A percentile compares a stretch with the other conserved stretches of the same genome.
phyloP scores from a whole-genome alignment of 225 moss, liverwort and hornwort species.

The Asterella californica region DNA sequence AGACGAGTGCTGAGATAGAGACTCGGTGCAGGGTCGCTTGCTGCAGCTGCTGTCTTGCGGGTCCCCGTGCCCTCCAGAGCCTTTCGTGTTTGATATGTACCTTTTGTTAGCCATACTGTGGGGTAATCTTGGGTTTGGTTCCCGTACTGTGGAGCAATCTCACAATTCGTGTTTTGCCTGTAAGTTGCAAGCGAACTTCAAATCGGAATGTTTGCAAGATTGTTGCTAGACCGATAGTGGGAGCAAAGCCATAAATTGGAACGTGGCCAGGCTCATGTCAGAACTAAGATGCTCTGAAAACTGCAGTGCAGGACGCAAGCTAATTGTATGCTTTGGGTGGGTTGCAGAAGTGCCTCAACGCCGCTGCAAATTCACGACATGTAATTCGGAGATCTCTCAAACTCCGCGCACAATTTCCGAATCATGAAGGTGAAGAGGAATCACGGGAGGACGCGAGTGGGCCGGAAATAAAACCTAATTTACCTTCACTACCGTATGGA shows the following conservation, averaged over 20 bases:
- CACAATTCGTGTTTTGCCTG: not conserved
- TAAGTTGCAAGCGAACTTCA: not conserved
- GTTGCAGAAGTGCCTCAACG: constrained; percentile 9
- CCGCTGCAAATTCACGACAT: not conserved
- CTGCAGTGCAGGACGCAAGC: not conserved
- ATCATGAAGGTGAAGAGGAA: constrained; percentile 10
- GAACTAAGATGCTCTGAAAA: not conserved
- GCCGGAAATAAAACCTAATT: constrained; percentile 18
- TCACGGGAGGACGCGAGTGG: not conserved
- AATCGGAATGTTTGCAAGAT: not conserved
- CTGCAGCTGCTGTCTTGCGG: not conserved
- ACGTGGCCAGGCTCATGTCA: not conserved
- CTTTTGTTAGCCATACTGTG: not conserved
- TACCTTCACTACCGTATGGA: constrained; percentile 62
- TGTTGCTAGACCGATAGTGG: not conserved
- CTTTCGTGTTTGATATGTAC: not conserved
- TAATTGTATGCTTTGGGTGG: not conserved
- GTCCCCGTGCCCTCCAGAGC: not conserved
- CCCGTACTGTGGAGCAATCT: not conserved
- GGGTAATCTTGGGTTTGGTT: not conserved
- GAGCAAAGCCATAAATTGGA: not conserved
- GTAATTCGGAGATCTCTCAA: not conserved
- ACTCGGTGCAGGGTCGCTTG: not conserved
- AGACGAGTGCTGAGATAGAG: not conserved
- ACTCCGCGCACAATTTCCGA: constrained; percentile 26